These are phyloP conservation scores for Macrotyloma uniflorum DNA, from an alignment of 306 rosid genomes.

Conservation along the genomic window DNA sequence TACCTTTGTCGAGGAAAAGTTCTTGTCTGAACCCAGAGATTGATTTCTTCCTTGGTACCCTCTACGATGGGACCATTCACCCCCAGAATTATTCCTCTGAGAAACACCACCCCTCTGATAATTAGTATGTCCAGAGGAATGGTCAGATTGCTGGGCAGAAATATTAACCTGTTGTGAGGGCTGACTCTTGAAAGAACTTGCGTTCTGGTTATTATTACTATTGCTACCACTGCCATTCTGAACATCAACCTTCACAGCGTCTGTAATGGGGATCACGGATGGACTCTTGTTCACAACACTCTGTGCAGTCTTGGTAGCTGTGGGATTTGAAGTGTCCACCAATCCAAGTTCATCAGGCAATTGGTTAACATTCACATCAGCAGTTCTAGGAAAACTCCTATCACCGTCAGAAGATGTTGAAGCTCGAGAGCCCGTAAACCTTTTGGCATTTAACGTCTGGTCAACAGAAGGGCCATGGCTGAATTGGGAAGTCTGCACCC, in stretches of 20 bases:
- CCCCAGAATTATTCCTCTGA: constrained; percentile 69
- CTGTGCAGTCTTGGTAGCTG: constrained; percentile 48
- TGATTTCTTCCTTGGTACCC: constrained; percentile 85
- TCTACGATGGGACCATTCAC: constrained; percentile 83
- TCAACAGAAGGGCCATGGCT: constrained; percentile 64
- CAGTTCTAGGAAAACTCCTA: constrained; percentile 55
- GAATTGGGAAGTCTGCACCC: constrained; percentile 59
- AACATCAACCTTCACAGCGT: constrained; percentile 53
- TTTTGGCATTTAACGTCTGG: constrained; percentile 55
- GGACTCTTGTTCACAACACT: constrained; percentile 46
- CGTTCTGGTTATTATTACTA: constrained; percentile 50
- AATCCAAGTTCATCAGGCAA: constrained; percentile 83
- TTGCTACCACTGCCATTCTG: constrained; percentile 50
- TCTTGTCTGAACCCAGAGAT: constrained; percentile 65
- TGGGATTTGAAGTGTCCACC: constrained; percentile 58
- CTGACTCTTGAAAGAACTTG: constrained; percentile 55
- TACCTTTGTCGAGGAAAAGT: constrained; percentile 65
- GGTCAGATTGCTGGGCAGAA: constrained; percentile 66
- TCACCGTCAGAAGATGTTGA: constrained; percentile 63
- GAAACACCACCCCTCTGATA: constrained; percentile 71
- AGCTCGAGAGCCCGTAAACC: constrained; percentile 59
- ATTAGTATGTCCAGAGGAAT: constrained; percentile 59
- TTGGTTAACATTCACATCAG: constrained; percentile 63
- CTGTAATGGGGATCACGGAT: constrained; percentile 42
- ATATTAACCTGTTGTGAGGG: constrained; percentile 51